Conservation (phyloP, 148 eudicot species). For the Amaranthus cruentus region DNA sequence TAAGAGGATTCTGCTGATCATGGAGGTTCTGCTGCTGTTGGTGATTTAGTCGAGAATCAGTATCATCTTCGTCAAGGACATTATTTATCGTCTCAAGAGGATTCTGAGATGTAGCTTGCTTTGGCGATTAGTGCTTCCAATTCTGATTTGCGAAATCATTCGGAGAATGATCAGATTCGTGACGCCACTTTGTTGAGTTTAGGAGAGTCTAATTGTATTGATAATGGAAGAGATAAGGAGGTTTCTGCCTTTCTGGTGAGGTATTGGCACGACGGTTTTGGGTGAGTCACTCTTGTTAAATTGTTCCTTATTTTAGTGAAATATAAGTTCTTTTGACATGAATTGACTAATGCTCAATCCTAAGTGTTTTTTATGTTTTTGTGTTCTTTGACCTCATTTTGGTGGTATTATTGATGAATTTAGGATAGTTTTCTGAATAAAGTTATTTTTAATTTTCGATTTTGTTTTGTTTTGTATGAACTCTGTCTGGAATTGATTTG, state of each 20-base stretch:
- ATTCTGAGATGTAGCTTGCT: constrained; percentile 89
- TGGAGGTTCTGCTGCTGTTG: constrained; percentile 5
- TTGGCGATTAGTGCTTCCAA: constrained; percentile 87
- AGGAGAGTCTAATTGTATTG: constrained; percentile 26
- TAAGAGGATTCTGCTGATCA: constrained; percentile 22
- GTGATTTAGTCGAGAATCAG: not conserved
- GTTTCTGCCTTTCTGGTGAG: constrained; percentile 33
- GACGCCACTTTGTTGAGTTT: constrained; percentile 48
- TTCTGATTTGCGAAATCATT: constrained; percentile 35
- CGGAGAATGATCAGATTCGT: constrained; percentile 55
- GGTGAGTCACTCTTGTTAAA: constrained; percentile 37
- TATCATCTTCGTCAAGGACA: constrained; percentile 26
- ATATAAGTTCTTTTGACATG: not conserved
- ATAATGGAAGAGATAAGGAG: constrained; percentile 29
- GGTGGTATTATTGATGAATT: too few species aligned
- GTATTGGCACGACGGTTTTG: constrained; percentile 74
- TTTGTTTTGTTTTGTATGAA: not conserved
- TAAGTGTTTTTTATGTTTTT: not conserved
- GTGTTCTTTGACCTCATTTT: not conserved
- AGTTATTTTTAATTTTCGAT: too few species aligned
- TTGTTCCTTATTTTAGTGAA: not conserved
- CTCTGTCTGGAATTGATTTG: too few species aligned
- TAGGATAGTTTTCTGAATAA: too few species aligned
- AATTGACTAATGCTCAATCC: not conserved
- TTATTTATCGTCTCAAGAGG: constrained; percentile 81